These are phyloP conservation scores for Exophiala oligosperma DNA, from an alignment of 2,329 filamentous ascomycete species.

Conservation along the genomic window DNA sequence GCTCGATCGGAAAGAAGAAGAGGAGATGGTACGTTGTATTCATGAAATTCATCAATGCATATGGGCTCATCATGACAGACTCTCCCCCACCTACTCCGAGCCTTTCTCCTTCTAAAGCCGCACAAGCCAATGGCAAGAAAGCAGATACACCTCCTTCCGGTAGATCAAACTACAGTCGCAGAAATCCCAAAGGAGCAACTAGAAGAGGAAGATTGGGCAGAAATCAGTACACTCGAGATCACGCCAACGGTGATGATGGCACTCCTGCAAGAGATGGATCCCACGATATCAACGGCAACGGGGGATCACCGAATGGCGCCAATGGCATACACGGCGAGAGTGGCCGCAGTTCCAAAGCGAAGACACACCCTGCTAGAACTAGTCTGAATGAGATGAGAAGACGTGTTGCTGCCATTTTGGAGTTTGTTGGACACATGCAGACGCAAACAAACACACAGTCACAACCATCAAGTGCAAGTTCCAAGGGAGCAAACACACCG, in stretches of 20 bases:
- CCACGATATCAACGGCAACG: constrained; percentile 25
- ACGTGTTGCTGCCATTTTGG: constrained; percentile 78
- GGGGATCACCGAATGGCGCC: constrained; percentile 37
- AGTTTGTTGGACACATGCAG: constrained; percentile 87
- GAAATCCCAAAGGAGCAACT: constrained; percentile 63
- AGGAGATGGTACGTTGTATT: constrained; percentile 65
- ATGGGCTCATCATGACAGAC: constrained; percentile 49
- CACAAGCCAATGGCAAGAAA: constrained; percentile 40
- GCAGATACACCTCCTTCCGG: constrained; percentile 43
- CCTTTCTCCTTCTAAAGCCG: constrained; percentile 50
- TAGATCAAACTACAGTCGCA: constrained; percentile 56
- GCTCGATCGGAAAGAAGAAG: constrained; percentile 77
- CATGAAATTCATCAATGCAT: background rate
- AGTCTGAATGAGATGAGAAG: constrained; percentile 88
- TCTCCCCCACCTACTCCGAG: constrained; percentile 70
- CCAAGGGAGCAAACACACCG: constrained; percentile 30
- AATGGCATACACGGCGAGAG: constrained; percentile 60
- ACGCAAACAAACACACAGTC: constrained; percentile 72
- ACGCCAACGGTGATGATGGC: constrained; percentile 56
- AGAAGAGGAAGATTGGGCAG: constrained; percentile 68
- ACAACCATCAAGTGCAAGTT: constrained; percentile 36
- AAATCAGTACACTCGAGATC: constrained; percentile 82
- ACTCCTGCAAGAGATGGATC: constrained; percentile 32
- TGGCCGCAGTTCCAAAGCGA: constrained; percentile 61
- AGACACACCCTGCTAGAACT: constrained; percentile 58